These are phyloP conservation scores for Ilex aquifolium DNA, from an alignment of 257 asterid species.

Conservation along the genomic window DNA sequence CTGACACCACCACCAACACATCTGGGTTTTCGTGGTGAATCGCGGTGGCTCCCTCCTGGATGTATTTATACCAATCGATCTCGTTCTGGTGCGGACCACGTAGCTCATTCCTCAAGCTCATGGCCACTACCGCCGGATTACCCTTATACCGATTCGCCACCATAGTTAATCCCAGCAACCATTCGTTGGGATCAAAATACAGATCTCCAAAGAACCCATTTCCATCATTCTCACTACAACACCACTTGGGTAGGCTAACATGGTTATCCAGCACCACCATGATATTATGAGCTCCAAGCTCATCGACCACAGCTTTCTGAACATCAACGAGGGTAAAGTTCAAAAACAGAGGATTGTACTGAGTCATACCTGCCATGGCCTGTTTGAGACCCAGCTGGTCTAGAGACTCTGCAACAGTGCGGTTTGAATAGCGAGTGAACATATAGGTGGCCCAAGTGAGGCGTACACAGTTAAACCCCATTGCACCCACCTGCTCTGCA, in stretches of 20 bases:
- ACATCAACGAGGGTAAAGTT: constrained; percentile 38
- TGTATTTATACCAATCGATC: constrained; percentile 30
- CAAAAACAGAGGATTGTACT: constrained; percentile 32
- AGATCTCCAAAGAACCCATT: constrained; percentile 73
- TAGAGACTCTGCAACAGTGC: constrained; percentile 25
- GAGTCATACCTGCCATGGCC: constrained; percentile 24
- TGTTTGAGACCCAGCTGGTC: constrained; percentile 22
- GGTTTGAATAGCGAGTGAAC: constrained; percentile 35
- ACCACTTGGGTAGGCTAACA: constrained; percentile 64
- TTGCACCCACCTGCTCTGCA: constrained; percentile 12
- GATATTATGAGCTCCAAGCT: constrained; percentile 25
- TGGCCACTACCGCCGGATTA: constrained; percentile 42
- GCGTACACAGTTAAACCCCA: constrained; percentile 71
- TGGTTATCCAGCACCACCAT: constrained; percentile 73
- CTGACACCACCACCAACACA: constrained; percentile 41
- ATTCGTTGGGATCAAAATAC: constrained; percentile 51
- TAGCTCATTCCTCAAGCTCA: constrained; percentile 60
- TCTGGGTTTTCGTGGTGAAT: constrained; percentile 38
- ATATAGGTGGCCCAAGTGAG: constrained; percentile 60
- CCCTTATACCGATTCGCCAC: constrained; percentile 37
- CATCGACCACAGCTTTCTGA: constrained; percentile 41
- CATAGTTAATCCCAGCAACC: constrained; percentile 43
- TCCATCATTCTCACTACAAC: constrained; percentile 52
- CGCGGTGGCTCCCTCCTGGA: constrained; percentile 33
- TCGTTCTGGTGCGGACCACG: constrained; percentile 48